Evolutionary conservation across 192 early-diverging fungal genomes (phyloP).

Genomic region (Coemansia biformis): DNA sequence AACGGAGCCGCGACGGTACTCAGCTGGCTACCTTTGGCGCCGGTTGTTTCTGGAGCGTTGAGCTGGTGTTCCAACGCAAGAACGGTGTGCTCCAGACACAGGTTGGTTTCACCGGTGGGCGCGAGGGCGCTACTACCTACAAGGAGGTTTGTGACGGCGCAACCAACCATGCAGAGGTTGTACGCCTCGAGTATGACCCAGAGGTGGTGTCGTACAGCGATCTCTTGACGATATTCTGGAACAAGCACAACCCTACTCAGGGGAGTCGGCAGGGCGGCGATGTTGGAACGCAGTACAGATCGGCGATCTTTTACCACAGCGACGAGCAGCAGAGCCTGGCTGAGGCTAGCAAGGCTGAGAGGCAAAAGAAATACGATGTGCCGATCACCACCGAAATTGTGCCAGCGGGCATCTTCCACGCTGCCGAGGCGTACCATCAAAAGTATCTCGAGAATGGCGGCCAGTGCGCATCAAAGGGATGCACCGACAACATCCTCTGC

Average conservation of each 20-base stretch:
- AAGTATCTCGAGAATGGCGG: conserved; percentile 62
- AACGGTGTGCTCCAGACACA: conserved; percentile 48
- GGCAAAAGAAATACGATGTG: conserved; percentile 56
- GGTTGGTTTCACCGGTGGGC: conserved; percentile 67
- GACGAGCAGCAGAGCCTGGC: conserved; percentile 69
- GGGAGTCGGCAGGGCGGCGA: conserved; percentile 81
- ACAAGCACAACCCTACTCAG: conserved; percentile 83
- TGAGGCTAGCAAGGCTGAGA: conserved; percentile 61
- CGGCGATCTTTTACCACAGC: conserved; percentile 79
- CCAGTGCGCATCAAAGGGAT: conserved; percentile 50
- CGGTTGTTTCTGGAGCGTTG: conserved; percentile 87
- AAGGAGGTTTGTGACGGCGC: conserved; percentile 53
- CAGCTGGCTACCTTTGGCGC: conserved; percentile 79
- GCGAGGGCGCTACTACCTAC: conserved; percentile 32
- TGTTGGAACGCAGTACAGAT: conserved; percentile 81
- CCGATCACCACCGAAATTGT: conserved; percentile 67
- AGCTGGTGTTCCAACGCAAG: conserved; percentile 47
- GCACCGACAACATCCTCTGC: conserved; percentile 45
- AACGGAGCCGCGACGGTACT: conserved; percentile 15
- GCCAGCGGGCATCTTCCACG: conserved; percentile 65
- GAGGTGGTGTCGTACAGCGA: conserved; percentile 63
- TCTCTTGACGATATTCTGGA: conserved; percentile 79
- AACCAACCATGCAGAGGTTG: conserved; percentile 79
- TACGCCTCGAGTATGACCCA: conserved; percentile 74
- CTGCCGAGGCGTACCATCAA: conserved; percentile 82